A percentile compares a stretch with the other conserved stretches of the same genome.
phyloP scores from a whole-genome alignment of 371 early-diverging fungal species.

The Mucor piriformis region DNA sequence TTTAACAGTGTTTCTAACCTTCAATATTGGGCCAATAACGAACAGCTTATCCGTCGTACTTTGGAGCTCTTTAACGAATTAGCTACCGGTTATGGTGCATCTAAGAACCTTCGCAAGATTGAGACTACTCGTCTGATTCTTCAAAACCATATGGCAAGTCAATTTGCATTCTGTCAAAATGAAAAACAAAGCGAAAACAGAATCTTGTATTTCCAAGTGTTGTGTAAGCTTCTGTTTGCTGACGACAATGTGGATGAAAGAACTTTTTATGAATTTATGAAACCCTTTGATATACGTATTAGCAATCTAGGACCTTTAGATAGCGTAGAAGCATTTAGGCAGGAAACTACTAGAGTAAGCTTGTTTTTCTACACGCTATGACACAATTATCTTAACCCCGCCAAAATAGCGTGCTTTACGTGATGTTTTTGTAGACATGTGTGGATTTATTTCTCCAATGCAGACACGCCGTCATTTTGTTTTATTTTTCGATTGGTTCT shows the following conservation, averaged over 20 bases:
- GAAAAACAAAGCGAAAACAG: conserved; percentile 55
- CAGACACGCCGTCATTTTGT: conserved; percentile 63
- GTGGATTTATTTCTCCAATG: conserved; percentile 78
- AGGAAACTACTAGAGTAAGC: conserved; percentile 42
- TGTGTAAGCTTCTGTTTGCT: conserved; percentile 75
- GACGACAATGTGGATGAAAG: conserved; percentile 65
- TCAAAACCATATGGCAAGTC: conserved; percentile 67
- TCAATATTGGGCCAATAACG: conserved; percentile 43
- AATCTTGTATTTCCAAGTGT: conserved; percentile 72
- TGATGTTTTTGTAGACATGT: conserved; percentile 81
- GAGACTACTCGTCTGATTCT: conserved; percentile 70
- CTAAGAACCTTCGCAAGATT: conserved; percentile 73
- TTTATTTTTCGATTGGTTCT: conserved; percentile 89
- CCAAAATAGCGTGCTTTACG: conserved; percentile 41
- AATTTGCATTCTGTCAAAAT: conserved; percentile 67
- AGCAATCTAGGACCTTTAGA: conserved; percentile 41
- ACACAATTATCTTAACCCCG: too few relatives aligned
- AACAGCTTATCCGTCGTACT: conserved; percentile 33
- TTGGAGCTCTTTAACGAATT: conserved; percentile 76
- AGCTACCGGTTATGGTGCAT: conserved; percentile 76
- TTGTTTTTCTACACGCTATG: conserved; percentile 8
- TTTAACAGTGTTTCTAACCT: conserved; percentile 27
- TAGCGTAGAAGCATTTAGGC: conserved; percentile 43
- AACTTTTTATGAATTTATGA: conserved; percentile 73
- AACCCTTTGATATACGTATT: conserved; percentile 64